phyloP scores from a whole-genome alignment of 805 yeast species.

The Nakazawaea peltata region DNA sequence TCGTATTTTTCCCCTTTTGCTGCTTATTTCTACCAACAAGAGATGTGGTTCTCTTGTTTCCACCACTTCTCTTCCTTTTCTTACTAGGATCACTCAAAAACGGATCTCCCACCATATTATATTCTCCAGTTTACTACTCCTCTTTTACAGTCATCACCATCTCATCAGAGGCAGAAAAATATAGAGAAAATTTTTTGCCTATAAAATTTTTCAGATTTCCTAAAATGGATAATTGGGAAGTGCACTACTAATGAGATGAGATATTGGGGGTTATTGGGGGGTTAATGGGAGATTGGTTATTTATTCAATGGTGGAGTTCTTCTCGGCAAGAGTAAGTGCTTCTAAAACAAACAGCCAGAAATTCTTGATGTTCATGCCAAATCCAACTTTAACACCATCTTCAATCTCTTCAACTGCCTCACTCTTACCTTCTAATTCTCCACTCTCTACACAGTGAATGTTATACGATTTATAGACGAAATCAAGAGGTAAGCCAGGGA shows the following conservation, averaged over 20 bases:
- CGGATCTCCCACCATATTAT: conserved; percentile 46
- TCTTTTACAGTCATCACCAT: no score
- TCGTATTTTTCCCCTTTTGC: conserved; percentile 15
- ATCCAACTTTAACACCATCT: conserved; percentile 31
- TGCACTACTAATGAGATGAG: no score
- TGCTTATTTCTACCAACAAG: conserved; percentile 2
- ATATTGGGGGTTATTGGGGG: background rate
- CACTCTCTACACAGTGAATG: conserved; percentile 15
- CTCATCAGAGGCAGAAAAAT: conserved; percentile 1
- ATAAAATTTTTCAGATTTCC: conserved; percentile 4
- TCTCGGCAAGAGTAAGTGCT: conserved; percentile 30
- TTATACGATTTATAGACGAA: conserved; percentile 14
- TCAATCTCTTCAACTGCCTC: conserved; percentile 11
- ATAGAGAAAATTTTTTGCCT: background rate
- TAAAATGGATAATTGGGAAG: background rate
- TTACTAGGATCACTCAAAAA: conserved; percentile 54
- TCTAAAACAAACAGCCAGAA: conserved; percentile 39
- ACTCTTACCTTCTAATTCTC: conserved; percentile 23
- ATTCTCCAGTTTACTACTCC: background rate
- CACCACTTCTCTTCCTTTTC: conserved; percentile 34
- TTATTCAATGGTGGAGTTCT: conserved; percentile 11
- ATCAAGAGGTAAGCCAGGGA: conserved; percentile 11
- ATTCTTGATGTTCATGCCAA: conserved; percentile 27
- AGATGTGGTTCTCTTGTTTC: conserved; percentile 12
- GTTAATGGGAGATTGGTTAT: no score